These are phyloP conservation scores for Camellia granthamiana DNA, from an alignment of 148 eudicot species.

Conservation along the genomic window DNA sequence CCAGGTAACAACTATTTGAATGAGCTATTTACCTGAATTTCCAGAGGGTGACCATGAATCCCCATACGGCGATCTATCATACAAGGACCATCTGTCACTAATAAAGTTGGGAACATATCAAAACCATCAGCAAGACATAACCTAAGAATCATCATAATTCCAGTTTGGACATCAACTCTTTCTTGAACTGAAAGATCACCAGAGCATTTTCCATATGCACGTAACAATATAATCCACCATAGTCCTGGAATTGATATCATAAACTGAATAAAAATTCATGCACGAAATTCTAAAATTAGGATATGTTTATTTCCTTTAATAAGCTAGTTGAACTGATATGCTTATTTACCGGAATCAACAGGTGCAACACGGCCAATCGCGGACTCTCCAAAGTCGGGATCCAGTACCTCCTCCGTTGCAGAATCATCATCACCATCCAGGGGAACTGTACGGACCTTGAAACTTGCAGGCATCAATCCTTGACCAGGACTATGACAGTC, in stretches of 20 bases:
- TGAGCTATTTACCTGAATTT: slow-evolving; percentile 43
- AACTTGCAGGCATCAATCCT: too few species aligned
- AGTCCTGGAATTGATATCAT: slow-evolving; percentile 33
- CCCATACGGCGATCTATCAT: slow-evolving; percentile 71
- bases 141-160: slow-evolving; percentile 55
- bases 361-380: too few species aligned
- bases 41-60: slow-evolving; percentile 61
- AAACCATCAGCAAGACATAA: slow-evolving; percentile 60
- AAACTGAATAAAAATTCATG: neutral
- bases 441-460: too few species aligned
- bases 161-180: slow-evolving; percentile 64
- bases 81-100: slow-evolving; percentile 61
- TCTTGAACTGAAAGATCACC: slow-evolving; percentile 58
- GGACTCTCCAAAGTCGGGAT: too few species aligned
- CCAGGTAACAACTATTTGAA: neutral
- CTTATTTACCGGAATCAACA: too few species aligned
- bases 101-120: slow-evolving; percentile 58
- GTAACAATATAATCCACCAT: slow-evolving; percentile 60
- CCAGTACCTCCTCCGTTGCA: too few species aligned
- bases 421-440: too few species aligned
- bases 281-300: too few species aligned
- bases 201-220: slow-evolving; percentile 53
- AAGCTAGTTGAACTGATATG: too few species aligned
- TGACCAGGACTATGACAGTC: too few species aligned
- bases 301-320: too few species aligned